Percentiles rank a stretch among this genome's conserved stretches.
Evolutionary conservation across 83 land plant genomes (phyloP).

Genomic region (Picea abies): DNA sequence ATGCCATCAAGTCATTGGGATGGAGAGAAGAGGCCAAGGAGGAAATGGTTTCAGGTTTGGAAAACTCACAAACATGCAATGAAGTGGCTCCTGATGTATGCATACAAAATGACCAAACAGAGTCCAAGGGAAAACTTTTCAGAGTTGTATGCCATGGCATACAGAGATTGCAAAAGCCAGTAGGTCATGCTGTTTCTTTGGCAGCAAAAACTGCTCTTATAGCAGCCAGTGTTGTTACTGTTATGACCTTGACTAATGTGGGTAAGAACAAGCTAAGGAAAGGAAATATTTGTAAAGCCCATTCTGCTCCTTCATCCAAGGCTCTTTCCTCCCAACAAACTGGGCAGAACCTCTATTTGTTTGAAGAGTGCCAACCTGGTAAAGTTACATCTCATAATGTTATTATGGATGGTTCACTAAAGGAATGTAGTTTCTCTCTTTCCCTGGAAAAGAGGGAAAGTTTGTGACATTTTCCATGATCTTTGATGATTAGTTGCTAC

Average conservation of each 20-base stretch:
- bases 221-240: background rate
- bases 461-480: no score
- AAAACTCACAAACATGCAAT: background rate
- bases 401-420: no score
- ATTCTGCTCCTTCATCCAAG: no score
- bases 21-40: background rate
- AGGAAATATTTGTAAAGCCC: background rate
- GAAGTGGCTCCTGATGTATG: background rate
- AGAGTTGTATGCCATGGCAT: background rate
- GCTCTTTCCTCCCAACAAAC: no score
- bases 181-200: background rate
- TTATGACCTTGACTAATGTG: background rate
- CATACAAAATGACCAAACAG: background rate
- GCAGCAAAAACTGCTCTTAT: slow-evolving; percentile 1
- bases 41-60: background rate
- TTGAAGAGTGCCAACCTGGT: no score
- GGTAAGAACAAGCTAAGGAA: background rate
- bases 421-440: no score
- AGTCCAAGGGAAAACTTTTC: background rate
- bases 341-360: no score
- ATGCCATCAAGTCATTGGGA: background rate
- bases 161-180: background rate
- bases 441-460: no score
- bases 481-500: no score
- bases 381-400: no score